These are phyloP conservation scores for Penicillium chermesinum DNA, from an alignment of 495 filamentous ascomycete genomes.

Conservation along the genomic window DNA sequence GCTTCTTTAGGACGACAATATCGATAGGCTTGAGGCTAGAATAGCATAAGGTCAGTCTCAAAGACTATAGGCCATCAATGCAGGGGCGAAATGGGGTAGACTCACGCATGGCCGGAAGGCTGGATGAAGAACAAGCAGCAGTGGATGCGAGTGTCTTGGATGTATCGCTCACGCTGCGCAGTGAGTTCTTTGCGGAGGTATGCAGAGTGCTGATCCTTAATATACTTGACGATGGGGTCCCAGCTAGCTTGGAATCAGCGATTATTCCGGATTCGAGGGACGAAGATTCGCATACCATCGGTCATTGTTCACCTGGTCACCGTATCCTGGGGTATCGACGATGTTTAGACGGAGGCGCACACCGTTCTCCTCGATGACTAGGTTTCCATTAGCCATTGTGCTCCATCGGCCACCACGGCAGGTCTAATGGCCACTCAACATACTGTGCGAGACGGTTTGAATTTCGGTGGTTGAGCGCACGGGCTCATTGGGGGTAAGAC, in stretches of 20 bases:
- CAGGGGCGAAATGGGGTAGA: slow-evolving; percentile 5
- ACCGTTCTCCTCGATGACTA: slow-evolving; percentile 96
- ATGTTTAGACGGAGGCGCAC: slow-evolving; percentile 75
- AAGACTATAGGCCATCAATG: background rate
- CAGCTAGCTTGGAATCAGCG: slow-evolving; percentile 49
- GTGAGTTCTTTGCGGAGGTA: slow-evolving; percentile 99
- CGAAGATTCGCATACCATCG: slow-evolving; percentile 50
- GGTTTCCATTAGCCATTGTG: slow-evolving; percentile 17
- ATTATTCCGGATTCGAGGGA: background rate
- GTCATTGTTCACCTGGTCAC: slow-evolving; percentile 79
- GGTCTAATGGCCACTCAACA: slow-evolving; percentile 11
- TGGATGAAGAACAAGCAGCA: slow-evolving; percentile 99
- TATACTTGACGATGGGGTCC: slow-evolving; percentile 99
- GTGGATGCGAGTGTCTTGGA: slow-evolving; percentile 98
- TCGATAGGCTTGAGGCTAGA: slow-evolving; percentile 87
- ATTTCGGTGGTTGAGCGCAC: slow-evolving; percentile 97
- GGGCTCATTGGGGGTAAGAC: slow-evolving; percentile 82
- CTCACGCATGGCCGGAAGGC: slow-evolving; percentile 88
- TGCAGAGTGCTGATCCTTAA: slow-evolving; percentile 99
- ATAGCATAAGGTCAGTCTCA: background rate
- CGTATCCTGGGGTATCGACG: slow-evolving; percentile 75
- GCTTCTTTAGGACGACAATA: slow-evolving; percentile 98
- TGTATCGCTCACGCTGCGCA: slow-evolving; percentile 98
- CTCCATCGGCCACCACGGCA: background rate
- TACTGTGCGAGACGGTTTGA: slow-evolving; percentile 89